Evolutionary conservation across 306 rosid species (phyloP).

Genomic region (Quercus aquifolioides): DNA sequence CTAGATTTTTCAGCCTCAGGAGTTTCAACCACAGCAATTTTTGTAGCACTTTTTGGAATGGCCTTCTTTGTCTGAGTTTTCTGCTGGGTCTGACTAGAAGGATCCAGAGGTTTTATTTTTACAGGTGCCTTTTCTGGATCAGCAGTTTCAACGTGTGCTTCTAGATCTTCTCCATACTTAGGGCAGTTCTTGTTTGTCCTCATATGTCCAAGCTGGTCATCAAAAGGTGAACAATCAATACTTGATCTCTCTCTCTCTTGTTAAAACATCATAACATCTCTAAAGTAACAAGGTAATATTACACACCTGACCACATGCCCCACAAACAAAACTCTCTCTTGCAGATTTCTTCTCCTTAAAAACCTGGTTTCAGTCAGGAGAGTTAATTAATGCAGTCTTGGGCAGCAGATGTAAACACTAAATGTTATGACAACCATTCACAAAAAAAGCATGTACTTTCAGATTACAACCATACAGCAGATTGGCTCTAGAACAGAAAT

Average conservation of each 20-base stretch:
- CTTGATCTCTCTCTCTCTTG: neutral
- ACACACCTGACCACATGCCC: slow-evolving; percentile 94
- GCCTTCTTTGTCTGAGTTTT: slow-evolving; percentile 64
- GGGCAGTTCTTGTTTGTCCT: slow-evolving; percentile 98
- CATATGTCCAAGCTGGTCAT: slow-evolving; percentile 89
- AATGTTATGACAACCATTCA: slow-evolving; percentile 12
- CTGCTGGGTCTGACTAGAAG: slow-evolving; percentile 56
- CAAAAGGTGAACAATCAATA: slow-evolving; percentile 25
- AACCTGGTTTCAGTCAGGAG: slow-evolving; percentile 44
- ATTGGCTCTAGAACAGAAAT: neutral
- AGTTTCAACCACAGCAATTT: slow-evolving; percentile 56
- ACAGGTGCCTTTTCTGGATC: slow-evolving; percentile 62
- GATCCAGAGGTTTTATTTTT: slow-evolving; percentile 56
- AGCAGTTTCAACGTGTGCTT: slow-evolving; percentile 54
- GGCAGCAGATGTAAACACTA: slow-evolving; percentile 12
- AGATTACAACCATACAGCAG: slow-evolving; percentile 9
- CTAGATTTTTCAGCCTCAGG: slow-evolving; percentile 42
- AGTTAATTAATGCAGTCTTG: slow-evolving; percentile 16
- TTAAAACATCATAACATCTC: slow-evolving; percentile 9
- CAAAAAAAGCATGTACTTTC: slow-evolving; percentile 21
- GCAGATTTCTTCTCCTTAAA: slow-evolving; percentile 92
- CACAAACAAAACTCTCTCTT: slow-evolving; percentile 86
- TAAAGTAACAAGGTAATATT: slow-evolving; percentile 2
- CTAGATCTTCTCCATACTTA: slow-evolving; percentile 82
- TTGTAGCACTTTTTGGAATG: slow-evolving; percentile 51